Conservation (phyloP, 225 moss, liverwort and hornwort genomes). For the Pleurozium schreberi region DNA sequence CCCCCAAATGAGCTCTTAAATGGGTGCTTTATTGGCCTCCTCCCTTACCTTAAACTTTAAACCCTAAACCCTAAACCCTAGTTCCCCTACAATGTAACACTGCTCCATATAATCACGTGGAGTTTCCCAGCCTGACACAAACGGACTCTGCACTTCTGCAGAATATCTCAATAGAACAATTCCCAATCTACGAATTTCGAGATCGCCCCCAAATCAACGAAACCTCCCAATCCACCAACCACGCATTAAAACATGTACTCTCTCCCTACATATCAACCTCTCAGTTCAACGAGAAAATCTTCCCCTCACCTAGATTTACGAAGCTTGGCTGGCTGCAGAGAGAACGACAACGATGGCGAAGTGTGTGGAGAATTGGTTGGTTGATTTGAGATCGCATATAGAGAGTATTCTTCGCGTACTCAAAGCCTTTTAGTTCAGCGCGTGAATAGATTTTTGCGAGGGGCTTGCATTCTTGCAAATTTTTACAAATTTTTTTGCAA, state of each 20-base stretch:
- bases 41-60: background rate
- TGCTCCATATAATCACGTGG: background rate
- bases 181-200: background rate
- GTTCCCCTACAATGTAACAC: background rate
- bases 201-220: background rate
- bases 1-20: background rate
- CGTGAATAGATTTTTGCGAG: background rate
- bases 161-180: conserved; percentile 26
- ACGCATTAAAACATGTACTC: background rate
- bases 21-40: background rate
- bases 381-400: background rate
- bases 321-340: background rate
- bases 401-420: background rate
- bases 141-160: background rate
- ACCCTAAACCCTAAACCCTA: background rate
- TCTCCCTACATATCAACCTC: accelerated
- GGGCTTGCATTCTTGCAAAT: background rate
- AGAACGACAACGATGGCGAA: background rate
- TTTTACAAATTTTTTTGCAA: background rate
- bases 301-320: accelerated
- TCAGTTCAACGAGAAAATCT: background rate
- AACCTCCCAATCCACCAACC: background rate
- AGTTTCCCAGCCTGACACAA: background rate
- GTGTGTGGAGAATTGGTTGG: background rate
- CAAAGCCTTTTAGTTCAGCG: background rate